Conservation (phyloP, 768 basidiomycete genomes). For the Panellus pusillus region DNA sequence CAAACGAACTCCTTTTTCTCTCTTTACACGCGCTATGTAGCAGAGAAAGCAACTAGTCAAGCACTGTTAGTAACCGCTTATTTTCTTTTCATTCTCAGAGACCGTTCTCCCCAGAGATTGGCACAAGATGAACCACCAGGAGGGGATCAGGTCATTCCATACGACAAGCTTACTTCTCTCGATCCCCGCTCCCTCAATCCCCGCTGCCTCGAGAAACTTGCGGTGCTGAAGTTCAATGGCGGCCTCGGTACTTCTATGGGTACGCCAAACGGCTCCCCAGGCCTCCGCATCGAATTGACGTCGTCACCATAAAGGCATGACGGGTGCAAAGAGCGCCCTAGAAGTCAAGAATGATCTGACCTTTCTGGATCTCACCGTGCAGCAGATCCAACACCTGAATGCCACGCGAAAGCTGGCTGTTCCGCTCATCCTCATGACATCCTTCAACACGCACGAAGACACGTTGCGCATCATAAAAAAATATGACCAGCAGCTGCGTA, state of each 20-base stretch:
- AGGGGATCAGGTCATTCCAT: conserved; percentile 81
- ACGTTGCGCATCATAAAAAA: conserved; percentile 95
- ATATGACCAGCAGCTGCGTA: conserved; percentile 92
- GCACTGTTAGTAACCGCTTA: conserved; percentile 54
- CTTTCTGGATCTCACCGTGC: conserved; percentile 91
- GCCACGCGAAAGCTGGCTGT: conserved; percentile 80
- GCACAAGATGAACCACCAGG: conserved; percentile 86
- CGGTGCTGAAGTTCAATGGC: conserved; percentile 93
- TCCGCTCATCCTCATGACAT: conserved; percentile 96
- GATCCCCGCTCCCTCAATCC: conserved; percentile 62
- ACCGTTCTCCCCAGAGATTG: conserved; percentile 75
- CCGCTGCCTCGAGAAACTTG: conserved; percentile 82
- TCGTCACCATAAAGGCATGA: conserved; percentile 55
- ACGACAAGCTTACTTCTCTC: conserved; percentile 62
- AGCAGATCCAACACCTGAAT: conserved; percentile 95
- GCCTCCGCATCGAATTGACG: conserved; percentile 5
- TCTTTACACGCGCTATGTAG: conserved; percentile 78
- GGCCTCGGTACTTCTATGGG: conserved; percentile 92
- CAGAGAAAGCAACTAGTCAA: conserved; percentile 65
- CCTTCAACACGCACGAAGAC: conserved; percentile 97
- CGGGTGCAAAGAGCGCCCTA: conserved; percentile 87
- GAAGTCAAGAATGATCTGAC: conserved; percentile 97
- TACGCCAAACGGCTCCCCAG: conserved; percentile 28
- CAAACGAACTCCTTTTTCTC: conserved; percentile 87
- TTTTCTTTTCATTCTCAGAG: conserved; percentile 62